Evolutionary conservation across 345 rosid species (phyloP).

Genomic region (Eucalyptus microcorys): DNA sequence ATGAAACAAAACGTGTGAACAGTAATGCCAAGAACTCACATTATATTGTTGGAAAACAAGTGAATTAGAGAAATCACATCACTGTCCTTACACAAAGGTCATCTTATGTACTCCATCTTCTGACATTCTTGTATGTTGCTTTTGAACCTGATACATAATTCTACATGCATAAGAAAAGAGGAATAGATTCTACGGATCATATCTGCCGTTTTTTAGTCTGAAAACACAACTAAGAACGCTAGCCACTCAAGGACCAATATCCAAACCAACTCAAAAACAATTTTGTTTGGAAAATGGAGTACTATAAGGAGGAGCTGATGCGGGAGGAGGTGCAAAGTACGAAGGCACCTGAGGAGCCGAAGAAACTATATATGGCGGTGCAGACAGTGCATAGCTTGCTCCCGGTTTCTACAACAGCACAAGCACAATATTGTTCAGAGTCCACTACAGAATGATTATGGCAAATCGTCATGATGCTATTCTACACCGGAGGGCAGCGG

Average conservation of each 20-base stretch:
- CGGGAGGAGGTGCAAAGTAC: no score
- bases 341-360: neutral
- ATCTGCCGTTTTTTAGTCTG: no score
- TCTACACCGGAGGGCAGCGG: rapidly evolving
- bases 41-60: neutral
- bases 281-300: neutral
- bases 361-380: constrained; percentile 17
- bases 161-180: no score
- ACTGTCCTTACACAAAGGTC: neutral
- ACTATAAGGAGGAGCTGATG: neutral
- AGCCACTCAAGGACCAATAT: no score
- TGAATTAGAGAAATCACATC: neutral
- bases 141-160: no score
- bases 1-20: neutral
- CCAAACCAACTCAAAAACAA: neutral
- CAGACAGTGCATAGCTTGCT: constrained; percentile 4
- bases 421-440: no score
- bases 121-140: neutral
- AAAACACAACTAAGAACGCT: neutral
- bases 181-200: no score
- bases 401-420: no score
- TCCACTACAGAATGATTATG: no score
- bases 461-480: no score
- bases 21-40: neutral
- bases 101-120: neutral